A percentile compares a stretch with the other conserved stretches of the same genome.
These are phyloP conservation scores for Phytophthora rubi DNA, from an alignment of 352 stramenopile species.

Conservation along the genomic window DNA sequence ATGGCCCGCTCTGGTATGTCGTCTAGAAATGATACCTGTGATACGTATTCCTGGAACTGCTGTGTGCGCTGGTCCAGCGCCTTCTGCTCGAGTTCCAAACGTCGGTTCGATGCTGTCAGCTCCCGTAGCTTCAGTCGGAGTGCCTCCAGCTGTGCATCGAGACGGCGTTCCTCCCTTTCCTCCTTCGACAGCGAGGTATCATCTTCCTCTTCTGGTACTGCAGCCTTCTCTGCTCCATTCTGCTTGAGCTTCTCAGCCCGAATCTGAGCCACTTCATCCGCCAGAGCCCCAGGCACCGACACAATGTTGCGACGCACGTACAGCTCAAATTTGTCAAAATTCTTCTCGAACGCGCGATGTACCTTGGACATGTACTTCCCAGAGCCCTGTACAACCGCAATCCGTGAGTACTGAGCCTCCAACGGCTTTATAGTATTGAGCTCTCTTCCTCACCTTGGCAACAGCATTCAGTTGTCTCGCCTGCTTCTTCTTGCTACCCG, in stretches of 20 bases:
- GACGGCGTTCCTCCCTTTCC: constrained; percentile 45
- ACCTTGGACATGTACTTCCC: constrained; percentile 70
- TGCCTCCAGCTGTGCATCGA: constrained; percentile 45
- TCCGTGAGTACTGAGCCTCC: constrained; percentile 2
- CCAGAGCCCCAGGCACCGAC: constrained; percentile 50
- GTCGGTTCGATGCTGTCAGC: constrained; percentile 47
- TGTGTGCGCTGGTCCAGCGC: constrained; percentile 46
- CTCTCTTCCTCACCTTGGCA: constrained; percentile 49
- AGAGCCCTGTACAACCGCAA: constrained; percentile 43
- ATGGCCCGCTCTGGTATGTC: constrained; percentile 44
- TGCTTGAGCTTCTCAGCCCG: constrained; percentile 36
- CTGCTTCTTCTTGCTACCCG: constrained; percentile 67
- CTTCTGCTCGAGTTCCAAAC: constrained; percentile 54
- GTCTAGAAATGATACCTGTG: constrained; percentile 59
- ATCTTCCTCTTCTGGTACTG: constrained; percentile 22
- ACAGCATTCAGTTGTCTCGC: constrained; percentile 64
- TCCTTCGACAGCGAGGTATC: constrained; percentile 44
- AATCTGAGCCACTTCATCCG: constrained; percentile 52
- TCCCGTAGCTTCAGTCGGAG: constrained; percentile 47
- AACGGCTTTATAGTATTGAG: neutral
- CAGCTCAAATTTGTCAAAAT: constrained; percentile 87
- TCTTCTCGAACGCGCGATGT: constrained; percentile 71
- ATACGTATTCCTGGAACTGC: constrained; percentile 45
- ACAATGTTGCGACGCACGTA: constrained; percentile 84
- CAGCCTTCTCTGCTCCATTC: neutral